phyloP scores from a whole-genome alignment of 352 stramenopile species.

The Phytophthora tubulina region DNA sequence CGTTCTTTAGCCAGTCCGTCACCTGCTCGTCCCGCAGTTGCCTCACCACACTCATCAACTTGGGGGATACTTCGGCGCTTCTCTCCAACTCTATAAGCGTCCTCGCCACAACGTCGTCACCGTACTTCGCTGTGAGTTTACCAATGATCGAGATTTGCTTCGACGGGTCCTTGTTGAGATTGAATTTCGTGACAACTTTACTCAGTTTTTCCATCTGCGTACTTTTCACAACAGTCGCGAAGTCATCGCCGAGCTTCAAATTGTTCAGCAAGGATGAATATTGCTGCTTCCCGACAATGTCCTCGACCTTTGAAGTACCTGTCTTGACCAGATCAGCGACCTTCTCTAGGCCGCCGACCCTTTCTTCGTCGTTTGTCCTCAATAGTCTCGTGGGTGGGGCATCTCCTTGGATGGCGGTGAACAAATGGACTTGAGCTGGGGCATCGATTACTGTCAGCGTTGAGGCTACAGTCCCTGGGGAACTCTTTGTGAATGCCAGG shows the following conservation, averaged over 20 bases:
- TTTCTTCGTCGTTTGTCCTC: no score
- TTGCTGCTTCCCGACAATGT: not conserved
- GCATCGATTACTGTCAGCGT: no score
- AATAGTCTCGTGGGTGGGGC: no score
- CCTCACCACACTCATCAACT: not conserved
- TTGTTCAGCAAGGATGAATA: not conserved
- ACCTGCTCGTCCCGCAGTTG: not conserved
- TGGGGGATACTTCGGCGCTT: not conserved
- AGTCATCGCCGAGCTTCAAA: not conserved
- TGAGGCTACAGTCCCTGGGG: no score
- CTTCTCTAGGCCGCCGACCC: no score
- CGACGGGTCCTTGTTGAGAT: not conserved
- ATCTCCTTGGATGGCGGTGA: no score
- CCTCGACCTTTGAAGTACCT: not conserved
- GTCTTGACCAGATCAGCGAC: no score
- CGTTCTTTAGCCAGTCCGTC: not conserved
- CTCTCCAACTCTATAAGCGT: not conserved
- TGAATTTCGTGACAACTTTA: not conserved
- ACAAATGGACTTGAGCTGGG: no score
- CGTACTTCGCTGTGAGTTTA: not conserved
- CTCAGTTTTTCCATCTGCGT: not conserved
- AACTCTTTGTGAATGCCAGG: not conserved
- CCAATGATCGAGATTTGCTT: not conserved
- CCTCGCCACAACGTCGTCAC: conserved; percentile 2
- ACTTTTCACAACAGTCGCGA: conserved; percentile 3